Evolutionary conservation across 495 filamentous ascomycete genomes (phyloP).

Genomic region (Penicillium diatomitis): DNA sequence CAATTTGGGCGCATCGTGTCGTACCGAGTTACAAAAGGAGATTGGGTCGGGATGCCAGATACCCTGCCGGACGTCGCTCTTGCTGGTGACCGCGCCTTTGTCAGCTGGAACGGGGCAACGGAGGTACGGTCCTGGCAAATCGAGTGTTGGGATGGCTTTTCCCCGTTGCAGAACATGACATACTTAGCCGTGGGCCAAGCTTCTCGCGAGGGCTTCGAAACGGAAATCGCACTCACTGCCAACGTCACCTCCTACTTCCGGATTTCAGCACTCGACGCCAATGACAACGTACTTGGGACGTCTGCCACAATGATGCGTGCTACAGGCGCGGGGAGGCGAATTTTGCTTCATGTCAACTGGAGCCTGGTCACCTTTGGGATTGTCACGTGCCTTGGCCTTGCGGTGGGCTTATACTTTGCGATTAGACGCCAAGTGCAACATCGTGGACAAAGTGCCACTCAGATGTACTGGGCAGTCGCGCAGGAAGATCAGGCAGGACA

Average conservation of each 20-base stretch:
- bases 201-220: slow-evolving; percentile 14
- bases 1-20: slow-evolving; percentile 30
- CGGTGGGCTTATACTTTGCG: slow-evolving; percentile 7
- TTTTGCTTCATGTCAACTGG: neutral
- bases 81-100: slow-evolving; percentile 20
- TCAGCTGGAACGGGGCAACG: slow-evolving; percentile 41
- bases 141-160: slow-evolving; percentile 20
- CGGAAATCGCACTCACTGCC: slow-evolving; percentile 5
- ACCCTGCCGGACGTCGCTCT: slow-evolving; percentile 20
- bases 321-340: neutral
- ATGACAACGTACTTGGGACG: slow-evolving; percentile 9
- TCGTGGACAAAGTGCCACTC: neutral
- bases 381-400: slow-evolving; percentile 7
- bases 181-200: slow-evolving; percentile 6
- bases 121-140: slow-evolving; percentile 31
- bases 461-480: slow-evolving; percentile 8
- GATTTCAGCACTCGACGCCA: slow-evolving; percentile 8
- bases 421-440: slow-evolving; percentile 3
- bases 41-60: slow-evolving; percentile 28
- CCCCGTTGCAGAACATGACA: slow-evolving; percentile 9
- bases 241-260: slow-evolving; percentile 10
- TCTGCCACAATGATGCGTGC: slow-evolving; percentile 6
- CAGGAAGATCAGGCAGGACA: slow-evolving; percentile 10
- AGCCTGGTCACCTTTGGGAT: slow-evolving; percentile 3
- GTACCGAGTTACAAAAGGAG: slow-evolving; percentile 26